Evolutionary conservation across 495 filamentous ascomycete species (phyloP), one percentile per base, ranked within the genome.

Genomic region (Tuber melanosporum): DNA sequence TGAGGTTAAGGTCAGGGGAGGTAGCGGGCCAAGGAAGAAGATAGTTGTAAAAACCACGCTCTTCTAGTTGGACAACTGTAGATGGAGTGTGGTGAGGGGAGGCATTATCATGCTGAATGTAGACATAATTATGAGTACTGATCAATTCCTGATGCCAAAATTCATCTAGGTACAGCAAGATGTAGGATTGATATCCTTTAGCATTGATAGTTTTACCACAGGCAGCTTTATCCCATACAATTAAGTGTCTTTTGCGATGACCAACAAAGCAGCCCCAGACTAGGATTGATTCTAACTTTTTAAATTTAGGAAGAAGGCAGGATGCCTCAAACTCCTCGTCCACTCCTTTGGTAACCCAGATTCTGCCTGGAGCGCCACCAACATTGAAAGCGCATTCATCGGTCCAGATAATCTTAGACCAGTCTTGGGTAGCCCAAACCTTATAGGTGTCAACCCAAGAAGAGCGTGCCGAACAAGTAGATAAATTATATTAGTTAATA

Each of bases 241-340:
- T 32, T 7, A n/a, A 9, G n/a, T 22, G 39, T 2, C 71, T 45
- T 44, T 47, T 47, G 9, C 0, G 19, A 9, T 9, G 3, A 62
- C 73, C 46, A 69, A 42, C 26, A 36, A 74, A 72, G 32, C n/a
- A 71, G 20, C 45, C 74, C 71, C 49, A 76, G 1, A 79, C 71
- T 20, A 76, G 71, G n/a, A 73, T 57, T 3, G 52, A 22, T 44
- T 41, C 15, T 49, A 19, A 41, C 76, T n/a, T 76, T 6, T 44
- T 62, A 32, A 79, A 76, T 57, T 78, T 75, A 3, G 43, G 71
- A 4, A 79, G 32, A 15, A 78, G 72, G 72, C 66, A 78, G 36
- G 32, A 69, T 19, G 70, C 20, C 0, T 43, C 19, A 74, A 57
- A 79, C 42, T 52, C 74, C 39, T 76, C 74, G 0, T 5, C 45